phyloP scores from a whole-genome alignment of 192 early-diverging fungal species.

The Mortierella claussenii region DNA sequence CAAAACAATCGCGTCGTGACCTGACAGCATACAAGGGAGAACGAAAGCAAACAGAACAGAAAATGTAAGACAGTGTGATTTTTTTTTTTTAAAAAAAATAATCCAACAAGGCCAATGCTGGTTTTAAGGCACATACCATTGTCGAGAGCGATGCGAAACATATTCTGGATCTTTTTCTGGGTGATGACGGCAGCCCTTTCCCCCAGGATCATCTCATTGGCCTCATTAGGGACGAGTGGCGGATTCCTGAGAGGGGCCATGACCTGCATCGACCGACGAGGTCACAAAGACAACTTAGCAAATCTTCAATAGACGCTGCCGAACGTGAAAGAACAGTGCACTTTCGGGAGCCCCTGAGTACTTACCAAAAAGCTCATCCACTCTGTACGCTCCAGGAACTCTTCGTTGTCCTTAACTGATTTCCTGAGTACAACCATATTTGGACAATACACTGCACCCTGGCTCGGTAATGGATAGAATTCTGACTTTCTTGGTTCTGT shows the following conservation, averaged over 20 bases:
- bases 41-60: too few relatives aligned
- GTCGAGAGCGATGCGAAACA: slow-evolving; percentile 57
- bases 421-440: slow-evolving; percentile 53
- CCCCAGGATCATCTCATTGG: slow-evolving; percentile 42
- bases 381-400: slow-evolving; percentile 51
- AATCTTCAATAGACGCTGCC: too few relatives aligned
- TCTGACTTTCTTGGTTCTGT: slow-evolving; percentile 43
- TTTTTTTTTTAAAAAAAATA: too few relatives aligned
- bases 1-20: slow-evolving; percentile 56
- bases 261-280: too few relatives aligned
- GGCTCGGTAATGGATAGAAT: slow-evolving; percentile 54
- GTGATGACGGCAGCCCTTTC: slow-evolving; percentile 52
- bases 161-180: slow-evolving; percentile 54
- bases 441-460: slow-evolving; percentile 57
- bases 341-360: too few relatives aligned
- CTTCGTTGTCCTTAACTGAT: slow-evolving; percentile 38
- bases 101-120: background rate
- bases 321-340: background rate
- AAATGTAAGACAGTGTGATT: too few relatives aligned
- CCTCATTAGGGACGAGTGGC: slow-evolving; percentile 25
- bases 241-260: slow-evolving; percentile 54
- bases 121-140: slow-evolving; percentile 34
- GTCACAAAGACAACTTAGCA: too few relatives aligned
- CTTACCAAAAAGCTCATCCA: slow-evolving; percentile 60
- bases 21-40: too few relatives aligned